Percentiles rank a stretch among this genome's conserved stretches.
Evolutionary conservation across 306 rosid genomes (phyloP).

Genomic region (Fragaria ananassa): DNA sequence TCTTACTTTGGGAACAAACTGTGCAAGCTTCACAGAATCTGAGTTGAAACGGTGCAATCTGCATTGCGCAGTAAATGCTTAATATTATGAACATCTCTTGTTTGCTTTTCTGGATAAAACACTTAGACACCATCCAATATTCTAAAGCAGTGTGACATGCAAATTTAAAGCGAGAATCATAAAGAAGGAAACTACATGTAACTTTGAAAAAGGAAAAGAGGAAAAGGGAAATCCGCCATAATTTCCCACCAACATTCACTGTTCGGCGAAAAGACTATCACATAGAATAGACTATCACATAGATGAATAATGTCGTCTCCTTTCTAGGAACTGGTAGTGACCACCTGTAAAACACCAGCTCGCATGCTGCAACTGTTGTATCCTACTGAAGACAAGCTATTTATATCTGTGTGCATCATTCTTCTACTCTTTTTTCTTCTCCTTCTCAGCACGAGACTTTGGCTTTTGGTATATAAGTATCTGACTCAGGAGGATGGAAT

Average conservation of each 20-base stretch:
- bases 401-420: neutral
- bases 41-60: neutral
- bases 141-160: constrained; percentile 17
- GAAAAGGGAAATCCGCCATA: constrained; percentile 8
- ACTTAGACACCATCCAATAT: neutral
- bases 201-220: constrained; percentile 3
- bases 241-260: constrained; percentile 3
- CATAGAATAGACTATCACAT: neutral
- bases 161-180: constrained; percentile 2
- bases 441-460: constrained; percentile 37
- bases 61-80: neutral
- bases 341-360: constrained; percentile 10
- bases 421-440: constrained; percentile 64
- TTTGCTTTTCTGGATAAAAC: neutral
- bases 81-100: neutral
- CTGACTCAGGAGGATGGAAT: constrained; percentile 74
- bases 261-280: neutral
- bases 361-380: constrained; percentile 19
- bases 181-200: neutral
- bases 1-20: neutral
- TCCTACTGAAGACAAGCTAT: constrained; percentile 20
- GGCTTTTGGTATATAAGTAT: constrained; percentile 64
- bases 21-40: neutral
- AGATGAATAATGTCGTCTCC: neutral
- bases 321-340: neutral